Evolutionary conservation across 768 basidiomycete species (phyloP), one percentile per base, ranked within the genome.

Genomic region (Harrya chromipes): DNA sequence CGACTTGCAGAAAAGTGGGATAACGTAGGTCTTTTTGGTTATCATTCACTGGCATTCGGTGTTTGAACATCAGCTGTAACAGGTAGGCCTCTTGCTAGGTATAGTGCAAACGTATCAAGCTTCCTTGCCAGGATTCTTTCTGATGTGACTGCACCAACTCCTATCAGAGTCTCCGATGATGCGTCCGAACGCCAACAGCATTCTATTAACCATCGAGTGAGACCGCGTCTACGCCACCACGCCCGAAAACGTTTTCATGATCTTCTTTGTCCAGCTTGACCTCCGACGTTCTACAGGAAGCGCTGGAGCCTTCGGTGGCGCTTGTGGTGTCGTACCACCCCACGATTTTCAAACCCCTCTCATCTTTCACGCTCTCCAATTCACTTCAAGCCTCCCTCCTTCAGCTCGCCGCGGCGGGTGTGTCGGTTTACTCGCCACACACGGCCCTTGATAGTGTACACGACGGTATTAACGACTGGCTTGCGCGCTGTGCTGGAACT

Each of bases 391-490:
- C 79, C 2, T 87, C 86, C 4, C 76, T 98, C 20, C 78, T 98
- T 6, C 78, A 74, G 47, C 90, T 94, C 53, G 84, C 85, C 0
- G 85, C 90, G 1, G 76, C 81, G 12, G 94, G 94, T 1, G 85
- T 97, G 48, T 87, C 86, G 1, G 78, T 97, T 5, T 95, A 89
- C 71, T 79, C 79, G 35, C 92, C 95, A 3, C 95, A 98, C 70
- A 91, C 89, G 0, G 82, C 91, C 0, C 77, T 97, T 16, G 95
- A 98, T 70, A 77, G 77, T n/a, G 83, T 89, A 1, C 77, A 80
- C 58, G 88, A 81, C 6, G 94, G 95, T 0, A 81, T 95, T 46
- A 97, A 95, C 62, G 92, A 94, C 69, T 97, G 90, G 89, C 78
- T 94, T 14, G 87, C 82, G 1, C 62, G 72, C 64, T 81, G 77